Evolutionary conservation across 495 filamentous ascomycete genomes (phyloP).

Genomic region (Podospora didyma): DNA sequence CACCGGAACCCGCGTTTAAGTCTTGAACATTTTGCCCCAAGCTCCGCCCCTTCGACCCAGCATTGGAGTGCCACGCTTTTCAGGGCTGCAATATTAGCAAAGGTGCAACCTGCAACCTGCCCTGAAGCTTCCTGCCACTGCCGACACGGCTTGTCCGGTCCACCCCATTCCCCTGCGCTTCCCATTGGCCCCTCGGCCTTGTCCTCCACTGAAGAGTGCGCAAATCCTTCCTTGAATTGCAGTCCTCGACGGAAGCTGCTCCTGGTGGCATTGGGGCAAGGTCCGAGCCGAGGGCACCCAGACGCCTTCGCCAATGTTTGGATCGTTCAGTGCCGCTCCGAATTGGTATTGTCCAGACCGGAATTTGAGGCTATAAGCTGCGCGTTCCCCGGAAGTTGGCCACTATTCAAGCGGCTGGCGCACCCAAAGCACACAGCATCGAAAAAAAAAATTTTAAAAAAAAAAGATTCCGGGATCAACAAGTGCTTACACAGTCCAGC

Average conservation of each 20-base stretch:
- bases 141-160: conserved; percentile 7
- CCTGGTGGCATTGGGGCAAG: background rate
- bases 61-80: background rate
- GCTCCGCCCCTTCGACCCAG: background rate
- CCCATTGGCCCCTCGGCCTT: conserved; percentile 4
- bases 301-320: background rate
- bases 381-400: background rate
- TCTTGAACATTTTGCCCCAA: background rate
- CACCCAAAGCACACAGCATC: background rate
- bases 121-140: background rate
- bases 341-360: background rate
- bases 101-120: background rate
- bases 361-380: background rate
- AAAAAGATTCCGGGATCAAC: background rate
- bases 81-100: background rate
- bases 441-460: too few relatives aligned
- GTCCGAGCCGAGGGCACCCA: background rate
- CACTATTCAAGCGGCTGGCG: background rate
- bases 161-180: conserved; percentile 1
- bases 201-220: background rate
- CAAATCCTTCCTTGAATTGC: background rate
- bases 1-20: background rate
- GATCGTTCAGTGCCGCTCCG: background rate
- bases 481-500: background rate
- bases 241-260: background rate